Evolutionary conservation across 306 rosid genomes (phyloP).

Genomic region (Cucurbita pepo): DNA sequence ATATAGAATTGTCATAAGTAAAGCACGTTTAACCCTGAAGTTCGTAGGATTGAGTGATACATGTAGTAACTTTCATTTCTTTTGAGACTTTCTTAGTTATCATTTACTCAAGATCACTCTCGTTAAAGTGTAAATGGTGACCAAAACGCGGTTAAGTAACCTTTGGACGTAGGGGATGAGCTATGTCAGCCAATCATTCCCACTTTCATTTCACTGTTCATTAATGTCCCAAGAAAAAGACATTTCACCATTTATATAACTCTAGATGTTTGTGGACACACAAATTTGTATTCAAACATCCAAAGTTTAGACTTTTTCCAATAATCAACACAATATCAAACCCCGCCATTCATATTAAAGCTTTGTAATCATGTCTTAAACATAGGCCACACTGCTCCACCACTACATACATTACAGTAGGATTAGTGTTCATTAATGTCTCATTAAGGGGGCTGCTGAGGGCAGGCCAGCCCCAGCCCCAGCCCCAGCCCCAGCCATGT

Average conservation of each 20-base stretch:
- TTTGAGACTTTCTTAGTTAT: too few relatives aligned
- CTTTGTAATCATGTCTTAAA: slow-evolving; percentile 1
- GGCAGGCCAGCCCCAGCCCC: not conserved
- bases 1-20: too few relatives aligned
- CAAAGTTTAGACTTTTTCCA: not conserved
- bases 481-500: slow-evolving; percentile 9
- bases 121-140: too few relatives aligned
- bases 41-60: too few relatives aligned
- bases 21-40: too few relatives aligned
- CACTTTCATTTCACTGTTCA: not conserved
- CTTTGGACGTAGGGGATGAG: too few relatives aligned
- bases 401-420: not conserved
- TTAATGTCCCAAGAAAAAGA: not conserved
- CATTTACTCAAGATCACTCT: too few relatives aligned
- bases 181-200: not conserved
- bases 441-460: not conserved
- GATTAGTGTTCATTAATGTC: too few relatives aligned
- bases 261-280: not conserved
- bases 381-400: slow-evolving; percentile 3
- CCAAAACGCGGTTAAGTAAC: too few relatives aligned
- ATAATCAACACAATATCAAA: slow-evolving; percentile 1
- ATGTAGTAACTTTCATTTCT: too few relatives aligned
- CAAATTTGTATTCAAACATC: not conserved
- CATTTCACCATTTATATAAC: not conserved
- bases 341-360: not conserved